Base-by-base conservation (phyloP, 345 rosid species). In the Rubroshorea leprosula region DNA sequence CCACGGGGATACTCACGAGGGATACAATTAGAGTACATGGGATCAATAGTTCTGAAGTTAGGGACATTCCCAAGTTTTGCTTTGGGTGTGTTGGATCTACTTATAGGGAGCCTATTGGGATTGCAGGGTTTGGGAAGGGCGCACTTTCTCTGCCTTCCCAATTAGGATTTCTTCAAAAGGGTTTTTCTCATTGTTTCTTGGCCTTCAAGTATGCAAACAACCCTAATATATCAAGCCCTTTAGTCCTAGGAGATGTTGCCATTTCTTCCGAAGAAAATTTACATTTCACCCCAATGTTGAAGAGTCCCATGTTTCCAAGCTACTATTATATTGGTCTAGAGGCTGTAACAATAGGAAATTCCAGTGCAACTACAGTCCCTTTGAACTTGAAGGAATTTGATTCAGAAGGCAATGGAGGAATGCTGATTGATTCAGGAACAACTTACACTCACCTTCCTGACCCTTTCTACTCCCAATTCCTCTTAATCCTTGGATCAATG, bases 91-190 rank as follows among this genome's bases (percentile, higher is more conserved):
- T 77, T 0, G 73, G 82, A 0, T 77, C 97, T 14, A 74, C 94
- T 10, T 87, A 87, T 68, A 73, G 55, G 0, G 96, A 87, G 55
- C 89, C 96, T 19, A 72, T 83, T 26, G 97, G 97, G 27, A 82
- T 90, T 57, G 91, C 84, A 13, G 97, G 94, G 58, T 90, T 90
- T 71, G 96, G 96, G 21, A 85, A 75, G 72, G 94, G 97, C 16
- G n/a, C 69, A 14, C 89, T 90, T 23, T 85, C 91, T 17, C 49
- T 87, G 23, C 90, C 94, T 24, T 81, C 91, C 0, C 96, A 87
- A 19, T 57, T 90, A 55, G 97, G 97, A 65, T 72, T 87, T 62
- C 77, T 77, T 62, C 69, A 70, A 38, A 90, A 74, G 68, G 89
- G 87, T 2, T 90, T 90, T 68, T 82, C 94, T 51, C 91, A 87